Base-by-base conservation (phyloP, 371 early-diverging fungal genomes). In the Circinella umbellata region DNA sequence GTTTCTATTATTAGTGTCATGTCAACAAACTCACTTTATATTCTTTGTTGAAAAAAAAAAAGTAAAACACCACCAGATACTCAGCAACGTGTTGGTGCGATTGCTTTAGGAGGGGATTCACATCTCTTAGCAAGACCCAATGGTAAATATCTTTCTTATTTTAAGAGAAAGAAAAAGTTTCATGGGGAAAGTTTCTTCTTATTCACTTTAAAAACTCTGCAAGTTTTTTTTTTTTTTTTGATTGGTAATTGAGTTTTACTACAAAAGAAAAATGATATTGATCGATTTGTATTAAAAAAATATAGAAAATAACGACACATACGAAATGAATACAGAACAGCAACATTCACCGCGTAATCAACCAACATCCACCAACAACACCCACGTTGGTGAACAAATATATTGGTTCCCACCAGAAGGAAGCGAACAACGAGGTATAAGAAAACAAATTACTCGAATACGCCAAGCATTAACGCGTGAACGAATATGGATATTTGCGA, bases 81-180 rank as follows among this genome's bases (percentile, higher is more conserved):
- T 57, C 67, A 67, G 39, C 61, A 65, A 34, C 53, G 64, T 10
- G 27, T 54, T 10, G 65, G 70, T 34, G 70, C 60, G 39, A 69
- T 64, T 39, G 70, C 65, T 14, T 60, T 70, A 42, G 39, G 49
- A n/a, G 70, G 65, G 11, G 66, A 70, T 42, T 27, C 63, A 7
- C 63, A 63, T 53, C 54, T 46, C 18, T 35, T 27, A 18, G 47
- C 63, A 63, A 46, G 47, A 17, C 47, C 18, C 27, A 15, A 42
- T 61, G 63, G 42, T 53, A 42, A 42, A 42, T 46, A 20, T 27
- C 47, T 63, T 61, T 38, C 61, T 38, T 38, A n/a, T 18, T 61
- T 17, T 34, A 63, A n/a, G 17, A 46, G 10, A 46, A 47, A 34
- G 38, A 61, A 46, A 36, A 48, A 37, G 34, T 64, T 27, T 27